Percentiles rank a stretch among this genome's conserved stretches.
These are phyloP conservation scores for Blastomyces gilchristii DNA, from an alignment of 2,329 filamentous ascomycete species.

Conservation along the genomic window DNA sequence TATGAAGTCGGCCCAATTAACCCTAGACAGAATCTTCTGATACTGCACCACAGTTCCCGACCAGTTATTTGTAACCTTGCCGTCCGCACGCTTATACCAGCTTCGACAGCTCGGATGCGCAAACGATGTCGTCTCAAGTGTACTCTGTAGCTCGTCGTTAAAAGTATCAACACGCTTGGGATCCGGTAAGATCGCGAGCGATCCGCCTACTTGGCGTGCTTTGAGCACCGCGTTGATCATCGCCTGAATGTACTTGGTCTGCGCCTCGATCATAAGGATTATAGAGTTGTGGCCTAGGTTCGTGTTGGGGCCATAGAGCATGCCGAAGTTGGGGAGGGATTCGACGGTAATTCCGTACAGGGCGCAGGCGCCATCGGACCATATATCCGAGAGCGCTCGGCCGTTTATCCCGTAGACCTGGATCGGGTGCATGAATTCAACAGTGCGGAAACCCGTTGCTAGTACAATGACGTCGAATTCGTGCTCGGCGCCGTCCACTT, in stretches of 20 bases:
- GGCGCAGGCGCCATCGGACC: conserved; percentile 42
- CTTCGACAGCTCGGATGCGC: conserved; percentile 45
- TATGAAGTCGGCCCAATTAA: conserved; percentile 22
- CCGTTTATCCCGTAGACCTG: conserved; percentile 40
- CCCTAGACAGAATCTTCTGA: conserved; percentile 35
- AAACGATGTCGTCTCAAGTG: conserved; percentile 39
- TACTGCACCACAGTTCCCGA: conserved; percentile 46
- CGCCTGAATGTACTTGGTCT: conserved; percentile 44
- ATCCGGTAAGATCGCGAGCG: conserved; percentile 40
- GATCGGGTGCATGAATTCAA: conserved; percentile 51
- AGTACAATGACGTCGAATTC: conserved; percentile 48
- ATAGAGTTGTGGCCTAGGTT: conserved; percentile 48
- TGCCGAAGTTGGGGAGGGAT: conserved; percentile 45
- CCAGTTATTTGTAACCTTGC: conserved; percentile 50
- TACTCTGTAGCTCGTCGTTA: conserved; percentile 39
- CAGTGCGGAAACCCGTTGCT: conserved; percentile 50
- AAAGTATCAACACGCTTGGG: conserved; percentile 31
- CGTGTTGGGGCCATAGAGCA: conserved; percentile 51
- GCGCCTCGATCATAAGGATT: conserved; percentile 53
- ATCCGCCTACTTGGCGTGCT: conserved; percentile 33
- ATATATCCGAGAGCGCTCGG: conserved; percentile 40
- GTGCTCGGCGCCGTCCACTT: conserved; percentile 32
- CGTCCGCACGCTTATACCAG: conserved; percentile 49
- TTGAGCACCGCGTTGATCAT: conserved; percentile 42
- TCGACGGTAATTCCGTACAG: conserved; percentile 44